Evolutionary conservation across 495 filamentous ascomycete species (phyloP), one percentile per base, ranked within the genome.

Genomic region (Choiromyces venosus): DNA sequence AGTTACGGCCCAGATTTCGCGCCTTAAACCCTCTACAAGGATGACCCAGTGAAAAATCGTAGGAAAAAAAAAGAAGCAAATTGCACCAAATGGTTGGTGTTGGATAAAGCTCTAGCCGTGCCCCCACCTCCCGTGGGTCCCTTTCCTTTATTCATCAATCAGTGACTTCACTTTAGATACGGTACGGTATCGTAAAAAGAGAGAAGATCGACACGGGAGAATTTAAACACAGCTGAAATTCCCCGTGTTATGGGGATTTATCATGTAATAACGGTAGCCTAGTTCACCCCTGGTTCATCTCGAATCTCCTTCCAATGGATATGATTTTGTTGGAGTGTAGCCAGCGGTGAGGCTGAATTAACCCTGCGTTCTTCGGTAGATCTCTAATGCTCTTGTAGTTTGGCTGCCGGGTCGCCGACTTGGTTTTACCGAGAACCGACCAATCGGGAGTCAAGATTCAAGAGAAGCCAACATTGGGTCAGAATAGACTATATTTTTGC

Each of bases 141-240:
- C 52, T 29, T 8, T 33, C 33, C 25, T 16, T n/a, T 12, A 16
- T 29, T 25, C 25, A 61, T 29, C 52, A 3, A 25, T 61, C 52
- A 10, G 25, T 33, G 52, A 4, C 52, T 61, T 61, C 52, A 33
- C 52, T 33, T 16, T 29, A 61, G 52, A 61, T 61, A 61, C 12
- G 3, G n/a, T n/a, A n/a, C n/a, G n/a, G 12, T 61, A 61, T 4
- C 25, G 52, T 16, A 61, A 61, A 61, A 61, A 14, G 52, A n/a
- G n/a, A 33, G 52, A 61, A 33, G 52, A 61, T 61, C 52, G 25
- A 29, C 52, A 61, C 29, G 52, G 42, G 12, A 33, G 25, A 10
- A 18, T 61, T 33, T 29, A 61, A 61, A 61, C 52, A 18, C 52
- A 61, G 52, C 52, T 61, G 52, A 61, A 61, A 61, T 61, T 61